phyloP scores from a whole-genome alignment of 2,329 filamentous ascomycete species.

The Aspergillus persii region DNA sequence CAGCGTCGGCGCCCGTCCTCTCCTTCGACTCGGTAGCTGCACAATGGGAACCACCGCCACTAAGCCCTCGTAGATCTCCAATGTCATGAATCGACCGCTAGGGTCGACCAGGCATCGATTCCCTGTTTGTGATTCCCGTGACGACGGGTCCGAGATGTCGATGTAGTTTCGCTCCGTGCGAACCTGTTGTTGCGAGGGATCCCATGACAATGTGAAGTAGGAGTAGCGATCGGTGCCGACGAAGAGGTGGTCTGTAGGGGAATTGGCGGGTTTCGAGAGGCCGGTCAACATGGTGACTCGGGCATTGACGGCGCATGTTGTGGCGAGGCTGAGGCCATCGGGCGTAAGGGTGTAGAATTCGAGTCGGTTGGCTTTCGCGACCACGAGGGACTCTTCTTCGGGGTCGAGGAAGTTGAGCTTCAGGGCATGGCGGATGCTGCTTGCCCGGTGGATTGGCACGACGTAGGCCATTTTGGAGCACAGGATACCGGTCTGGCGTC shows the following conservation, averaged over 20 bases:
- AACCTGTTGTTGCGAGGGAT: constrained; percentile 55
- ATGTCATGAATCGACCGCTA: constrained; percentile 63
- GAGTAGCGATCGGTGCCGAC: constrained; percentile 85
- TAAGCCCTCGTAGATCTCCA: constrained; percentile 68
- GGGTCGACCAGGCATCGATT: constrained; percentile 84
- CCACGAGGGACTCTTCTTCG: constrained; percentile 76
- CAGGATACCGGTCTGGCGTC: background rate
- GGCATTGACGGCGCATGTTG: constrained; percentile 75
- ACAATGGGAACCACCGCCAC: constrained; percentile 63
- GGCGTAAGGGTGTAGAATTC: constrained; percentile 74
- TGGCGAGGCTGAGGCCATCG: constrained; percentile 60
- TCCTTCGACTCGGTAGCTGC: constrained; percentile 52
- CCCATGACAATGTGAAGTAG: constrained; percentile 89
- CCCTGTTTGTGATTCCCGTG: constrained; percentile 74
- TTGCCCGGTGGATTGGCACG: constrained; percentile 87
- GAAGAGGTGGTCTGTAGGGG: constrained; percentile 79
- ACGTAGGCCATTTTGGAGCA: constrained; percentile 76
- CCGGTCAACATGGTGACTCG: constrained; percentile 76
- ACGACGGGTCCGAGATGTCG: constrained; percentile 60
- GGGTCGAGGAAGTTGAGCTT: constrained; percentile 72
- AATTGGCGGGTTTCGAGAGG: constrained; percentile 59
- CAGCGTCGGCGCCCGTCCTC: constrained; percentile 24
- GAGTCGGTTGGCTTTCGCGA: constrained; percentile 86
- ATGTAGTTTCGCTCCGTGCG: constrained; percentile 58
- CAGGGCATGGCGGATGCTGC: constrained; percentile 85